phyloP scores from a whole-genome alignment of 2,329 filamentous ascomycete species.

The Diplodia corticola region DNA sequence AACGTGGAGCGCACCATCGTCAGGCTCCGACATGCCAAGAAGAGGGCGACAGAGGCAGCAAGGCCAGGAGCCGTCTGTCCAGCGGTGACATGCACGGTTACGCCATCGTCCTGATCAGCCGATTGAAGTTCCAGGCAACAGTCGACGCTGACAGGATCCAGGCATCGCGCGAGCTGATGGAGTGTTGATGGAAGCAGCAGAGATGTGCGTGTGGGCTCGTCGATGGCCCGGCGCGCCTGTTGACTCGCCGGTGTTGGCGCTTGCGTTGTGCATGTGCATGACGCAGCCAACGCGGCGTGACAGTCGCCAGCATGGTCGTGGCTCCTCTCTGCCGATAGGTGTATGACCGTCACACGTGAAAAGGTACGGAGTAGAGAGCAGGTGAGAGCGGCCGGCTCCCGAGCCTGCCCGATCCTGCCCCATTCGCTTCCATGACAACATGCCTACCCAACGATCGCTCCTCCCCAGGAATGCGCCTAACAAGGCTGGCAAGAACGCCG shows the following conservation, averaged over 20 bases:
- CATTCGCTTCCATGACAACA: too few relatives aligned
- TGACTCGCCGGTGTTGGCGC: background rate
- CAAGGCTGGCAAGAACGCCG: too few relatives aligned
- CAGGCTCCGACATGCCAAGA: background rate
- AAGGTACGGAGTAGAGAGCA: too few relatives aligned
- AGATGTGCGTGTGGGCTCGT: background rate
- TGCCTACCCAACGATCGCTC: too few relatives aligned
- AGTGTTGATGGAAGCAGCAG: background rate
- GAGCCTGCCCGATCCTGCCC: too few relatives aligned
- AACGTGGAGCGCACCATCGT: background rate
- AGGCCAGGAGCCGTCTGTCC: background rate
- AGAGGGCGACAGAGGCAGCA: background rate
- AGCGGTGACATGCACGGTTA: background rate
- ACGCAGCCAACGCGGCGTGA: background rate
- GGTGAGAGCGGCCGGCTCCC: too few relatives aligned
- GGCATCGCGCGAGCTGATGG: background rate
- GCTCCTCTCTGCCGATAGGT: background rate
- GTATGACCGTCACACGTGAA: background rate
- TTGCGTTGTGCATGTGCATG: background rate
- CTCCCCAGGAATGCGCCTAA: too few relatives aligned
- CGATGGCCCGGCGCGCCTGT: background rate
- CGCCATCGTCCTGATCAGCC: slow-evolving; percentile 5
- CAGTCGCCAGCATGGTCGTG: background rate
- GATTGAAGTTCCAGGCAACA: background rate
- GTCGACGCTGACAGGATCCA: background rate